Base-by-base conservation (phyloP, 2,329 filamentous ascomycete genomes). In the Penicillium sp. region DNA sequence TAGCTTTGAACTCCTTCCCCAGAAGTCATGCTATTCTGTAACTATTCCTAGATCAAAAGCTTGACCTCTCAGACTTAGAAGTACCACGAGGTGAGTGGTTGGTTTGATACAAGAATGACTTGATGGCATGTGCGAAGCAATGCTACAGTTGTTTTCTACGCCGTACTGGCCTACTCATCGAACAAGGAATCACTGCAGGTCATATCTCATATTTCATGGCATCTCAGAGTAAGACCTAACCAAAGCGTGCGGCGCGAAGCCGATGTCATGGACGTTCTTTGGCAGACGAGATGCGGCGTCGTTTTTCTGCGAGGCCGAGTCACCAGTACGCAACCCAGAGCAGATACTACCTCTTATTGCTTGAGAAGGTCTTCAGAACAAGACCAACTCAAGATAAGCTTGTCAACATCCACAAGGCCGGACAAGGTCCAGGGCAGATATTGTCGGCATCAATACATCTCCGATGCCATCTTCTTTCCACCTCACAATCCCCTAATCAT, bases 131-230 rank as follows among this genome's bases (percentile, higher is more conserved):
- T 4, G 5, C 8, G 24, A 8, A 27, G 4, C 8, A 27, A 27
- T 27, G 24, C 24, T 27, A 27, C 24, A 27, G 8, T 27, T 27
- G 24, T 4, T 34, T 14, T 36, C 34, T 36, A 36, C 34, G 10
- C 24, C 24, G 3, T 27, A 1, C 4, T 27, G 21, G 18, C 18
- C 39, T 42, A 42, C 39, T n/a, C 16, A 13, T 36, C 13, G 13
- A n/a, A 39, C 11, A 32, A 21, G 13, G 18, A 40, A 36, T 4
- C n/a, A 36, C 6, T 13, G 42, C 34, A 54, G 56, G 56, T 62
- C 61, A 56, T 62, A 56, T 64, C 58, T 62, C 61, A 59, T 64
- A 57, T 58, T 57, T 61, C 59, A 56, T 64, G 45, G 48, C 51
- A 60, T 61, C 58, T 56, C 48, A 58, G 53, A 49, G 54, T 51